A percentile compares a stretch with the other conserved stretches of the same genome.
Conservation (phyloP, 257 asterid species). For the Fraxinus anomala region DNA sequence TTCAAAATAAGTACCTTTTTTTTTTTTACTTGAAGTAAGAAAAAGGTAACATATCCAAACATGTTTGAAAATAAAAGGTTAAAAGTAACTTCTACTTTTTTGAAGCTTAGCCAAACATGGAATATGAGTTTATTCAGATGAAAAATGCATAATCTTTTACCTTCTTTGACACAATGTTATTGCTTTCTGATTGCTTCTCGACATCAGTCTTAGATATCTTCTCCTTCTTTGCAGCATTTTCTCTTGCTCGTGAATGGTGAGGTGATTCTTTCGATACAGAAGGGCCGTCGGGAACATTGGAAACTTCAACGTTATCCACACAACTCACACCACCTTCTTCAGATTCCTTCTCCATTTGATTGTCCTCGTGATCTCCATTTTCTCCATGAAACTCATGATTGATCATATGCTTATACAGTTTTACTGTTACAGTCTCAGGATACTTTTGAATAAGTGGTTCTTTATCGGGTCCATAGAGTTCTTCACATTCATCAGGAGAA, state of each 20-base stretch:
- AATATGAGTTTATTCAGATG: not conserved
- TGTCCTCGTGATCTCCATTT: conserved; percentile 32
- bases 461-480: conserved; percentile 89
- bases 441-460: conserved; percentile 59
- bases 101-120: not conserved
- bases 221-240: conserved; percentile 32
- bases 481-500: conserved; percentile 79
- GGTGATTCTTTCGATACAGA: conserved; percentile 33
- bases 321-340: conserved; percentile 30
- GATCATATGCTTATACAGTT: conserved; percentile 30
- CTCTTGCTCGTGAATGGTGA: conserved; percentile 34
- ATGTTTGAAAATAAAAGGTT: not conserved
- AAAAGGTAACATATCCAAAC: not conserved
- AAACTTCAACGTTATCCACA: conserved; percentile 27
- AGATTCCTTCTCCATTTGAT: conserved; percentile 31
- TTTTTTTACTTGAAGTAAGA: not conserved
- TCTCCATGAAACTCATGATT: conserved; percentile 30
- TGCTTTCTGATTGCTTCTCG: conserved; percentile 47
- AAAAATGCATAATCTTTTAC: conserved; percentile 21
- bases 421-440: conserved; percentile 46
- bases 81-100: not conserved
- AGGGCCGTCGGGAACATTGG: conserved; percentile 29
- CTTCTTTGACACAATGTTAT: conserved; percentile 39
- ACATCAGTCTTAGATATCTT: conserved; percentile 19
- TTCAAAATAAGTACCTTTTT: too few species aligned